Conservation (phyloP, 2,329 filamentous ascomycete genomes). For the Fusarium buxicola region DNA sequence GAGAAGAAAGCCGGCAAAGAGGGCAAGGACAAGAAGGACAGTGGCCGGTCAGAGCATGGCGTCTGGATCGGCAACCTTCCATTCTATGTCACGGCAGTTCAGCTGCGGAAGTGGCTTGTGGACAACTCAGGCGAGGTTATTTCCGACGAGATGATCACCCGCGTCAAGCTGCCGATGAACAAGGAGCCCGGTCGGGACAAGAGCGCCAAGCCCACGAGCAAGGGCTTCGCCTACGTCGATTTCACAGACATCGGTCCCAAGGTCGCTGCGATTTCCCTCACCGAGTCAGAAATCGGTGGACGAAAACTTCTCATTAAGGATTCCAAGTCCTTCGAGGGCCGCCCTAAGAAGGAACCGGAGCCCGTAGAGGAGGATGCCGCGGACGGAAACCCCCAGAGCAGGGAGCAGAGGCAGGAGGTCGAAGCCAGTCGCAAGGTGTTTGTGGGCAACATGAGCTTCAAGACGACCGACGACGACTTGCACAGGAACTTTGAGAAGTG, state of each 20-base stretch:
- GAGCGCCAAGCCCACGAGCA: conserved; percentile 68
- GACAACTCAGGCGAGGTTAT: conserved; percentile 75
- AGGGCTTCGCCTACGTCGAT: conserved; percentile 96
- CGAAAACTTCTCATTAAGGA: conserved; percentile 94
- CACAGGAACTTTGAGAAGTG: conserved; percentile 86
- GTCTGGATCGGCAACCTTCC: conserved; percentile 97
- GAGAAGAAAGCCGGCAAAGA: conserved; percentile 50
- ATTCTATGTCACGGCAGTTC: conserved; percentile 80
- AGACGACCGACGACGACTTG: conserved; percentile 83
- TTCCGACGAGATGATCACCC: conserved; percentile 78
- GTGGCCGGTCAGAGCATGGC: conserved; percentile 80
- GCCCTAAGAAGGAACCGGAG: conserved; percentile 74
- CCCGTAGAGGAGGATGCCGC: conserved; percentile 42
- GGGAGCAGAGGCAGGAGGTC: conserved; percentile 53
- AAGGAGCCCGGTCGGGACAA: conserved; percentile 60
- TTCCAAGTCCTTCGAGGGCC: conserved; percentile 88
- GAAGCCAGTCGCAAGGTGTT: conserved; percentile 87
- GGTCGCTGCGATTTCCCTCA: conserved; percentile 83
- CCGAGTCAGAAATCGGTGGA: conserved; percentile 82
- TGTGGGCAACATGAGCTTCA: conserved; percentile 88
- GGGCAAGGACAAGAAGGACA: conserved; percentile 57
- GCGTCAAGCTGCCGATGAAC: conserved; percentile 80
- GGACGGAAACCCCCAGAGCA: conserved; percentile 50
- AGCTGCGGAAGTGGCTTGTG: conserved; percentile 84
- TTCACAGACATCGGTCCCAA: conserved; percentile 78